These are phyloP conservation scores for Hippophae gyantsensis DNA, from an alignment of 306 rosid species.

Conservation along the genomic window DNA sequence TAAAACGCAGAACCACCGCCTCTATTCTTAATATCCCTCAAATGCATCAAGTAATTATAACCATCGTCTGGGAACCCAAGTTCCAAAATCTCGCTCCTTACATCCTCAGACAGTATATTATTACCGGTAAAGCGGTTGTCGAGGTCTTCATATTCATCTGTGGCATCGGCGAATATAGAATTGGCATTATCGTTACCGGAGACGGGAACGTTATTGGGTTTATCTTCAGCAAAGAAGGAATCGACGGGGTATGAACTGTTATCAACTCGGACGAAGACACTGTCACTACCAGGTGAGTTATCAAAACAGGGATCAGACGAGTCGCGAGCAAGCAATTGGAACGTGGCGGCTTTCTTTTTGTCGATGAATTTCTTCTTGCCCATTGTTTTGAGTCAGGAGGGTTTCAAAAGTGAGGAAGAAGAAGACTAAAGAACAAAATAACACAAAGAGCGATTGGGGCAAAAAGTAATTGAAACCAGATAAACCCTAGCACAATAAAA, in stretches of 20 bases:
- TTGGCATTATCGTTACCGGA: constrained; percentile 14
- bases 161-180: constrained; percentile 53
- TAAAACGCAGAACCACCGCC: constrained; percentile 75
- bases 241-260: constrained; percentile 35
- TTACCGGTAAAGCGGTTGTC: constrained; percentile 9
- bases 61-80: constrained; percentile 92
- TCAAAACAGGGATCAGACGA: constrained; percentile 60
- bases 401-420: neutral
- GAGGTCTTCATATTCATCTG: constrained; percentile 30
- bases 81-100: constrained; percentile 66
- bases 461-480: too few species aligned
- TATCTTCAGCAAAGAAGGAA: constrained; percentile 17
- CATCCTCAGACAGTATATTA: constrained; percentile 37
- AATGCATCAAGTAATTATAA: constrained; percentile 65
- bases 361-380: constrained; percentile 68
- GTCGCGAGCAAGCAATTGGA: constrained; percentile 68
- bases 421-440: neutral
- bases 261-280: constrained; percentile 72
- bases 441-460: neutral
- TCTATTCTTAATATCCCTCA: constrained; percentile 65
- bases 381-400: constrained; percentile 10
- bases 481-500: too few species aligned
- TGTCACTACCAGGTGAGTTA: constrained; percentile 47
- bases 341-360: constrained; percentile 64
- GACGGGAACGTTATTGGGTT: constrained; percentile 7